Evolutionary conservation across 2,329 filamentous ascomycete species (phyloP), one percentile per base, ranked within the genome.

Genomic region (Aotearoamyces nothofagi): DNA sequence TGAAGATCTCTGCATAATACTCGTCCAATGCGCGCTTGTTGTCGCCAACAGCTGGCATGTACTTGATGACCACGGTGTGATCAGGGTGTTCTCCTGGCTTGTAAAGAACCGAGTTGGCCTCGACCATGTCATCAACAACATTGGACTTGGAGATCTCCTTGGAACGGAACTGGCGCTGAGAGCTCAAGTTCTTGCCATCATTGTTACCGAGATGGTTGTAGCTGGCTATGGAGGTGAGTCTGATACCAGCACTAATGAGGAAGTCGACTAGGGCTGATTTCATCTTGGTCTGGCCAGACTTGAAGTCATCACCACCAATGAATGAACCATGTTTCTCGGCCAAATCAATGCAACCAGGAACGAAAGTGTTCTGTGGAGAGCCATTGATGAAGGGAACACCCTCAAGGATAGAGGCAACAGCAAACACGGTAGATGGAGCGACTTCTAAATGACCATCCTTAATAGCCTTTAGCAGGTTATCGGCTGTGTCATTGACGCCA

Each of bases 121-220:
- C 86, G 35, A 98, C 90, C 90, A 98, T 98, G 63, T 98, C 90
- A 53, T 98, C 90, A 32, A 98, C 90, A 9, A 98, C 90, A 53
- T 94, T 98, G 47, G 83, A 92, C 69, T 98, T 98, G 60, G 82
- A 92, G 44, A 98, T 98, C 62, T 98, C 90, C 72, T 98, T 98
- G 59, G 84, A 93, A 47, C 90, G 86, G 74, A 98, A 98, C 60
- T 96, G 90, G 64, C 78, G 83, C 56, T 94, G 86, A 24, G 86
- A 93, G 62, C 81, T 92, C 46, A 98, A 60, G 64, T 98, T 98
- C 75, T 86, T 94, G 63, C 90, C 90, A 53, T 98, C 87, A 52
- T 98, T 98, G 72, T 98, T 98, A 50, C 90, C 90, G 32, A 98
- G 76, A 56, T 98, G 90, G 65, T 98, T 98, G 74, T 98, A 98